A percentile compares a stretch with the other conserved stretches of the same genome.
Conservation (phyloP, 2,329 filamentous ascomycete genomes). For the Xylaria sp. region DNA sequence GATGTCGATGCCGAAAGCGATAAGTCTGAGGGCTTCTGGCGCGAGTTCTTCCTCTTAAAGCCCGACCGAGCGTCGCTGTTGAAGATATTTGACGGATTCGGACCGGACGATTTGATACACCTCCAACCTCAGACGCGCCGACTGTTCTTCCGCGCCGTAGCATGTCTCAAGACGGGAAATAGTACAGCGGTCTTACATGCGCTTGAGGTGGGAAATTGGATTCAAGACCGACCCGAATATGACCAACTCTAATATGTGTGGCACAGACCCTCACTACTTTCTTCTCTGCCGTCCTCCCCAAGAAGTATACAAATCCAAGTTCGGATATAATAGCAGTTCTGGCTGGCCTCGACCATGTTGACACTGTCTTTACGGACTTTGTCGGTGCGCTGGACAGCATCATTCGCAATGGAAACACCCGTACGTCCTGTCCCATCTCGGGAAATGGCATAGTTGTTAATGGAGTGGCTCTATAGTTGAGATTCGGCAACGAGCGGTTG, state of each 20-base stretch:
- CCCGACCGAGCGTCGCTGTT: slow-evolving; percentile 79
- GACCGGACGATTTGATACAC: slow-evolving; percentile 79
- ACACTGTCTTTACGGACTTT: slow-evolving; percentile 88
- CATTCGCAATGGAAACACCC: slow-evolving; percentile 78
- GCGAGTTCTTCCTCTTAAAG: slow-evolving; percentile 90
- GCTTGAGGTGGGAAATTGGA: slow-evolving; percentile 75
- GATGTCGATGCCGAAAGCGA: slow-evolving; percentile 72
- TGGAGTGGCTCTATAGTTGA: slow-evolving; percentile 63
- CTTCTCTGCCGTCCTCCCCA: slow-evolving; percentile 81
- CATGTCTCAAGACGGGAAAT: slow-evolving; percentile 70
- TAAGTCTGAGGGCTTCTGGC: slow-evolving; percentile 91
- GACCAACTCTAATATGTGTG: slow-evolving; percentile 54
- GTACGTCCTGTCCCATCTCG: slow-evolving; percentile 59
- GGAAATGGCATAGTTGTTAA: slow-evolving; percentile 11
- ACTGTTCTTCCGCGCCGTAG: slow-evolving; percentile 80
- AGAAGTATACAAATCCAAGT: slow-evolving; percentile 94
- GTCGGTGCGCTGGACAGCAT: slow-evolving; percentile 84
- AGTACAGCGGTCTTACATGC: slow-evolving; percentile 78
- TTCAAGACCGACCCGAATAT: neutral
- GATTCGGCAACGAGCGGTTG: slow-evolving; percentile 81
- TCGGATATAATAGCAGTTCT: slow-evolving; percentile 93
- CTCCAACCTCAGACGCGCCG: slow-evolving; percentile 82
- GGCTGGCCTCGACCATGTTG: slow-evolving; percentile 88
- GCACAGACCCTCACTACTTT: slow-evolving; percentile 88
- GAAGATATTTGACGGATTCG: slow-evolving; percentile 74